Conservation (phyloP, 176 grass and related monocot species). For the Rhipidocladum racemiflorum region DNA sequence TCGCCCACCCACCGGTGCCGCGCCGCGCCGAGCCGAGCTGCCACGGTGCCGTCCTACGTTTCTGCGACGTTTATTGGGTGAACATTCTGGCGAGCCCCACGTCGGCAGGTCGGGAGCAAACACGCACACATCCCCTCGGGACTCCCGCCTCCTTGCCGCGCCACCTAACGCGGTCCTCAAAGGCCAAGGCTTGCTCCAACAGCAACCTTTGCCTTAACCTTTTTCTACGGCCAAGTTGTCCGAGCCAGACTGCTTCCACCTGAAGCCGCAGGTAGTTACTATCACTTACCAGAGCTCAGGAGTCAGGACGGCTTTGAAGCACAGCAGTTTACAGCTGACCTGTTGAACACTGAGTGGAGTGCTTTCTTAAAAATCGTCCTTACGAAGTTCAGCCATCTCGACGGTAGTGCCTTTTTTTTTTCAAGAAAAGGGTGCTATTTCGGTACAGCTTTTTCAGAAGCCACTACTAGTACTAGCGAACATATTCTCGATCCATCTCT, state of each 20-base stretch:
- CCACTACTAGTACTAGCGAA: not conserved
- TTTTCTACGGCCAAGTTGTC: not conserved
- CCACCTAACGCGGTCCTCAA: conserved; percentile 12
- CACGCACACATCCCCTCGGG: not conserved
- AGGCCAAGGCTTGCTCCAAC: not conserved
- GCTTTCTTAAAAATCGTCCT: not conserved
- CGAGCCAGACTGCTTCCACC: not conserved
- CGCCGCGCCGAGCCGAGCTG: too few relatives aligned
- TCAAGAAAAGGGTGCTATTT: not conserved
- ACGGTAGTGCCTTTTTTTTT: too few relatives aligned
- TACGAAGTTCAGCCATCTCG: too few relatives aligned
- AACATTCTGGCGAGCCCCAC: conserved; percentile 29
- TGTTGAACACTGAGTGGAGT: not conserved
- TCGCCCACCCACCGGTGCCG: not conserved
- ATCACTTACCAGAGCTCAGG: too few relatives aligned
- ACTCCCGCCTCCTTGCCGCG: not conserved
- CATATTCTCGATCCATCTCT: not conserved
- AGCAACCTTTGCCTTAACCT: not conserved
- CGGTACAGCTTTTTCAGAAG: not conserved
- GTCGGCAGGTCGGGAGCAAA: not conserved
- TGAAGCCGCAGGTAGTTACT: conserved; percentile 18
- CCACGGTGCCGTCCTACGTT: not conserved
- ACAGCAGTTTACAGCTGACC: not conserved
- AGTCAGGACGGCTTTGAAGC: not conserved
- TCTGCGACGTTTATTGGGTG: conserved; percentile 36